phyloP scores from a whole-genome alignment of 805 yeast genomes.

The Naumovozyma castellii region DNA sequence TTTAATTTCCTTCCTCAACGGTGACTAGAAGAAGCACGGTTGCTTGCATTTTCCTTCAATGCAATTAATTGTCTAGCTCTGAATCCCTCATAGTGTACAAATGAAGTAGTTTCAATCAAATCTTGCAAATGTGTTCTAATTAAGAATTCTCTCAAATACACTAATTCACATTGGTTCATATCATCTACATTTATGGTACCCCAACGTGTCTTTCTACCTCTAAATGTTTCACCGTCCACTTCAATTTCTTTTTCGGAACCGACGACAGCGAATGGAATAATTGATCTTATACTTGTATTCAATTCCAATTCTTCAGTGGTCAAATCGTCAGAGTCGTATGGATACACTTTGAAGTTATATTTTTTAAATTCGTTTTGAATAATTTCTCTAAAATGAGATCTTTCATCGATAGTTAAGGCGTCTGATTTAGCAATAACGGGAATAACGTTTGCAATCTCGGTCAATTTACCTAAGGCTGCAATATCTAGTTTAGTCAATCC shows the following conservation, averaged over 20 bases:
- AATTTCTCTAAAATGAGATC: constrained; percentile 64
- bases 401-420: constrained; percentile 76
- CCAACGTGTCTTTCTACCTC: constrained; percentile 91
- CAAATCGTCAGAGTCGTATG: constrained; percentile 60
- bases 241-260: constrained; percentile 78
- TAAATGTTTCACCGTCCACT: constrained; percentile 67
- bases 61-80: constrained; percentile 91
- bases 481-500: constrained; percentile 81
- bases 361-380: constrained; percentile 68
- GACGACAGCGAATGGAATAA: constrained; percentile 88
- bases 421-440: constrained; percentile 95
- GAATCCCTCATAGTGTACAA: constrained; percentile 83
- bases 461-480: constrained; percentile 68
- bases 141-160: constrained; percentile 84
- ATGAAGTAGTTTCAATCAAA: constrained; percentile 83
- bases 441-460: constrained; percentile 86
- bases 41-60: constrained; percentile 75
- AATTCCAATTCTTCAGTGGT: constrained; percentile 65
- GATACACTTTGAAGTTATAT: constrained; percentile 72
- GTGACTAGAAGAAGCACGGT: constrained; percentile 31
- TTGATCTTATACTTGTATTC: constrained; percentile 61
- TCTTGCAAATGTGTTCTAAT: constrained; percentile 94
- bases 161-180: constrained; percentile 91
- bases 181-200: constrained; percentile 90
- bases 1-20: too few relatives aligned